Conservation (phyloP, 495 filamentous ascomycete species). For the Trichoderma parareesei region DNA sequence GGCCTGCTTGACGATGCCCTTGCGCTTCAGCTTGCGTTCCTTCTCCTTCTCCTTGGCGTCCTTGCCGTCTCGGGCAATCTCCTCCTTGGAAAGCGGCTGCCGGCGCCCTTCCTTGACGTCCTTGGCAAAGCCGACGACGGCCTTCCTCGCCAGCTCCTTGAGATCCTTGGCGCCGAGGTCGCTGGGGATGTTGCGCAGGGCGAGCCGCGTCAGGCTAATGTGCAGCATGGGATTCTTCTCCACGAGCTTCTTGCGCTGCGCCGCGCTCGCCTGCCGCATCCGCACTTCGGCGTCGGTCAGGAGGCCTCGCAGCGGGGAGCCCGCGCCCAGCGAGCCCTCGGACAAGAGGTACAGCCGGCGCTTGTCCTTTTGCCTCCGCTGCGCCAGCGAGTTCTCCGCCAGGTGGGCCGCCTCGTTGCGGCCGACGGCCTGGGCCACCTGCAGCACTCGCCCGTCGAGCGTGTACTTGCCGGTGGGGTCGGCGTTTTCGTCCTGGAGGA, state of each 20-base stretch:
- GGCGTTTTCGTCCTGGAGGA: slow-evolving; percentile 71
- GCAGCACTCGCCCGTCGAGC: slow-evolving; percentile 77
- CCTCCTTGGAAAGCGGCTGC: slow-evolving; percentile 75
- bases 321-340: slow-evolving; percentile 71
- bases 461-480: slow-evolving; percentile 80
- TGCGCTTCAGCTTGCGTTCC: slow-evolving; percentile 69
- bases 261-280: slow-evolving; percentile 79
- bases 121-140: slow-evolving; percentile 84
- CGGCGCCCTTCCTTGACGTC: slow-evolving; percentile 73
- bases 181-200: slow-evolving; percentile 84
- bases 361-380: slow-evolving; percentile 73
- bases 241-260: slow-evolving; percentile 82
- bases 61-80: slow-evolving; percentile 65
- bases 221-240: slow-evolving; percentile 85
- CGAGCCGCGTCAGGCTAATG: slow-evolving; percentile 85
- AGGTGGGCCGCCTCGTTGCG: slow-evolving; percentile 68
- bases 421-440: slow-evolving; percentile 75
- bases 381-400: slow-evolving; percentile 53
- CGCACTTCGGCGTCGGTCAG: slow-evolving; percentile 74
- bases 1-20: slow-evolving; percentile 88
- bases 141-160: slow-evolving; percentile 82
- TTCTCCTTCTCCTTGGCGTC: slow-evolving; percentile 74
- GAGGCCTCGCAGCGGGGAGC: slow-evolving; percentile 63
- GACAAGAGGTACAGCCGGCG: slow-evolving; percentile 82
- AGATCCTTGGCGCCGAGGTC: slow-evolving; percentile 79